These are phyloP conservation scores for Hyaloperonospora brassicae DNA, from an alignment of 352 stramenopile genomes.

Conservation along the genomic window DNA sequence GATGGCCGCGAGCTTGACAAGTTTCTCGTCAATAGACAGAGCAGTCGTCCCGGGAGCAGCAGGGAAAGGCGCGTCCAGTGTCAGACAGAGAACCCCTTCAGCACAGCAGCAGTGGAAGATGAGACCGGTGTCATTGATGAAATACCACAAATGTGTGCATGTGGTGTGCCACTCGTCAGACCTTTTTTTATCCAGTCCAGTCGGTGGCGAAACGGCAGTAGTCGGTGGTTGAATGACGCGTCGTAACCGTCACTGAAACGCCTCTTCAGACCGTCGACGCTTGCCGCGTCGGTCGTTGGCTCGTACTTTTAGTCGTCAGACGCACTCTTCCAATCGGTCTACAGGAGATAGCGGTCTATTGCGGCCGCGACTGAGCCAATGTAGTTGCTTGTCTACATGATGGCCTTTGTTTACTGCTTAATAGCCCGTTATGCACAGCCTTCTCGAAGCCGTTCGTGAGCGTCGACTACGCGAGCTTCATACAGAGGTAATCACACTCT, in stretches of 20 bases:
- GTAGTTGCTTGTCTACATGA: too few species aligned
- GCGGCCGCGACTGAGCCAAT: too few species aligned
- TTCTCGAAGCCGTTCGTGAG: too few species aligned
- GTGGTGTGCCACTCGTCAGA: neutral
- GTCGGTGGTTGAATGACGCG: conserved; percentile 12
- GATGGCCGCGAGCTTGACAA: conserved; percentile 53
- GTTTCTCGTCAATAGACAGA: conserved; percentile 54
- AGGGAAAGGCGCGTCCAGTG: conserved; percentile 22
- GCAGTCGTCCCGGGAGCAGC: conserved; percentile 23
- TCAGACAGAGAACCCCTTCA: conserved; percentile 50
- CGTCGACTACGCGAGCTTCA: too few species aligned
- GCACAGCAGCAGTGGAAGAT: conserved; percentile 23
- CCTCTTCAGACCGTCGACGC: conserved; percentile 5
- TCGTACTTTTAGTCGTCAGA: conserved; percentile 5
- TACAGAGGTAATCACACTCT: too few species aligned
- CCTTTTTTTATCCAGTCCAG: conserved; percentile 10
- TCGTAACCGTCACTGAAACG: conserved; percentile 6
- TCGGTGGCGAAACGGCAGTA: conserved; percentile 2
- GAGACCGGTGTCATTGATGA: conserved; percentile 39
- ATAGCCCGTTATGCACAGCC: too few species aligned
- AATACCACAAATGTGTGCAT: neutral
- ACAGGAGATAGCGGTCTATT: too few species aligned
- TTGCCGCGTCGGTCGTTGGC: conserved; percentile 18
- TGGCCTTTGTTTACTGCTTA: too few species aligned
- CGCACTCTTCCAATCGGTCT: too few species aligned